Conservation (phyloP, 73 alveolate genomes). For the Symbiodinium natans region DNA sequence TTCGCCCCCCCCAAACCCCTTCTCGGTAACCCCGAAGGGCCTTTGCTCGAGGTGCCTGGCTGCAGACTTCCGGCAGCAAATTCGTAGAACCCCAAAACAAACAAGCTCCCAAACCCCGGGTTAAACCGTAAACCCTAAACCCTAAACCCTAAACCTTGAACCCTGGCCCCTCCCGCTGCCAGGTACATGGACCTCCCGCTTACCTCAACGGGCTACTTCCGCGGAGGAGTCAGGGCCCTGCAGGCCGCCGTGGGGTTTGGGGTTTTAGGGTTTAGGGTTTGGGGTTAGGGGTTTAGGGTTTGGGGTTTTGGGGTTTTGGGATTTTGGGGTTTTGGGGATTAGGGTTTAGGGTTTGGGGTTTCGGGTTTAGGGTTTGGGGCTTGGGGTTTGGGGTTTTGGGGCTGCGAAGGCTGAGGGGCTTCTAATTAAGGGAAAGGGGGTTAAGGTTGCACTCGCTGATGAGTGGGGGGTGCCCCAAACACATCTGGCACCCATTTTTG, state of each 20-base stretch:
- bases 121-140: not conserved
- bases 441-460: too few relatives aligned
- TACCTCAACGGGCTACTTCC: slow-evolving; percentile 5
- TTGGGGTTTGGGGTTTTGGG: not conserved
- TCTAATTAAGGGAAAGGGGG: too few relatives aligned
- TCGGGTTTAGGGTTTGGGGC: not conserved
- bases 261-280: not conserved
- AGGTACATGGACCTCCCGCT: slow-evolving; percentile 17
- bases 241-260: not conserved
- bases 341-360: not conserved
- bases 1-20: too few relatives aligned
- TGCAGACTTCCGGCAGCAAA: too few relatives aligned
- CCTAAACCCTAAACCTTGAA: not conserved
- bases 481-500: too few relatives aligned
- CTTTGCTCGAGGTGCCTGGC: too few relatives aligned
- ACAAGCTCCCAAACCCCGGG: too few relatives aligned
- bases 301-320: not conserved
- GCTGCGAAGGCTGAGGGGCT: too few relatives aligned
- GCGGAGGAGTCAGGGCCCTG: not conserved
- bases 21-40: too few relatives aligned
- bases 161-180: too few relatives aligned
- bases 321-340: not conserved
- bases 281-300: not conserved
- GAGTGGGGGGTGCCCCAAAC: too few relatives aligned
- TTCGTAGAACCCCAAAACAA: too few relatives aligned